Evolutionary conservation across 805 yeast species (phyloP).

Genomic region (Starmera caribaea): DNA sequence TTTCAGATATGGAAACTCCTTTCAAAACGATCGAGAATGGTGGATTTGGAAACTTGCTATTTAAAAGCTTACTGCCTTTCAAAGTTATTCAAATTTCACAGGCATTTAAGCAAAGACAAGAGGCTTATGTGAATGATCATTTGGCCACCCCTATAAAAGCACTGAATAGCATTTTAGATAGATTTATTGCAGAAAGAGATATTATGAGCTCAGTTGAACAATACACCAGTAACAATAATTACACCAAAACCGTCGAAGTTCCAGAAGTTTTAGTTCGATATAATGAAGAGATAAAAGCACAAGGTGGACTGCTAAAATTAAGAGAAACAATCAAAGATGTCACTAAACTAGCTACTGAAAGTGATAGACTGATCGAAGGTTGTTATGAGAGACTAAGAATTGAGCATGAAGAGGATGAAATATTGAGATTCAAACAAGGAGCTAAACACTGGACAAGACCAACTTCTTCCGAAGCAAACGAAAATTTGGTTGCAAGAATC

Average conservation of each 20-base stretch:
- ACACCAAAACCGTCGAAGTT: conserved; percentile 41
- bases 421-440: conserved; percentile 43
- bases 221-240: conserved; percentile 15
- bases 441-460: conserved; percentile 43
- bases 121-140: conserved; percentile 36
- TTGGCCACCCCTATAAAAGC: conserved; percentile 38
- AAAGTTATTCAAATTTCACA: conserved; percentile 54
- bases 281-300: conserved; percentile 38
- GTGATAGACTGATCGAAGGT: conserved; percentile 33
- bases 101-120: conserved; percentile 60
- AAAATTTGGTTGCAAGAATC: conserved; percentile 29
- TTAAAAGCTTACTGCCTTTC: conserved; percentile 58
- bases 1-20: conserved; percentile 27
- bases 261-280: conserved; percentile 52
- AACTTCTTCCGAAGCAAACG: conserved; percentile 35
- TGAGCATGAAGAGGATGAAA: conserved; percentile 48
- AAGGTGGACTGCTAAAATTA: conserved; percentile 42
- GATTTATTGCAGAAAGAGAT: conserved; percentile 36
- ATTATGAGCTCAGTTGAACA: conserved; percentile 53
- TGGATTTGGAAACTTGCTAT: conserved; percentile 26
- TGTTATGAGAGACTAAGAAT: conserved; percentile 34
- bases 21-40: conserved; percentile 12
- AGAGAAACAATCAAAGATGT: conserved; percentile 36
- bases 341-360: conserved; percentile 29
- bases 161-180: conserved; percentile 33